Evolutionary conservation across 257 asterid genomes (phyloP), one percentile per base, ranked within the genome.

Genomic region (Gentiana dahurica): DNA sequence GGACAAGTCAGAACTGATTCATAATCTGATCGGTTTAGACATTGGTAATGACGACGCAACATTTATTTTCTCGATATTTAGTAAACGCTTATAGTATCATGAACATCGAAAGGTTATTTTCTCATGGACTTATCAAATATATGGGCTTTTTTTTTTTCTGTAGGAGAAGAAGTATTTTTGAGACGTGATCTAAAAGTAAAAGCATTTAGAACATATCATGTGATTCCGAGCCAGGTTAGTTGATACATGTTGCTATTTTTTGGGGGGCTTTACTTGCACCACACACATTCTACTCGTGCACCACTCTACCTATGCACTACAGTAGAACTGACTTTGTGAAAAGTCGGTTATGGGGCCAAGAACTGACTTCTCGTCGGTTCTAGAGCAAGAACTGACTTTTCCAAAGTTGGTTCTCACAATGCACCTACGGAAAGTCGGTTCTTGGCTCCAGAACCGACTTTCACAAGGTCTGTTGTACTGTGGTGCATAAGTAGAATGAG

Each of bases 1-100:
- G 95, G 97, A 92, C 68, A 90, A 88, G 33, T 85, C 98, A 2
- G 97, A 88, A 75, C 80, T 88, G 55, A 72, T 70, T 12, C 97
- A 88, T 68, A 85, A 81, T 58, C 79, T 92, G 51, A 68, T 92
- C 72, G 95, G 91, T 58, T 81, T 92, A 67, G 94, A 92, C 71
- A 94, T 85, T 76, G 98, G 97, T 91, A 87, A 73, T 77, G 46
- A 66, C 50, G 5, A 66, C 50, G 5, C 55, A 59, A 41, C 48
- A 60, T 60, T 60, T 55, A 51, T 46, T 44, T 50, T 12, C 10
- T 41, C 12, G 37, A 24, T 12, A 13, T 53, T 11, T 45, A 24
- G 45, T 54, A 43, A 4, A 32, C 8, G 8, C 43, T 2, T 51
- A n/a, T 34, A 43, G 13, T 15, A 32, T 0, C 24, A 24, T 24